Base-by-base conservation (phyloP, 2,329 filamentous ascomycete species). In the Penicillium sp. region DNA sequence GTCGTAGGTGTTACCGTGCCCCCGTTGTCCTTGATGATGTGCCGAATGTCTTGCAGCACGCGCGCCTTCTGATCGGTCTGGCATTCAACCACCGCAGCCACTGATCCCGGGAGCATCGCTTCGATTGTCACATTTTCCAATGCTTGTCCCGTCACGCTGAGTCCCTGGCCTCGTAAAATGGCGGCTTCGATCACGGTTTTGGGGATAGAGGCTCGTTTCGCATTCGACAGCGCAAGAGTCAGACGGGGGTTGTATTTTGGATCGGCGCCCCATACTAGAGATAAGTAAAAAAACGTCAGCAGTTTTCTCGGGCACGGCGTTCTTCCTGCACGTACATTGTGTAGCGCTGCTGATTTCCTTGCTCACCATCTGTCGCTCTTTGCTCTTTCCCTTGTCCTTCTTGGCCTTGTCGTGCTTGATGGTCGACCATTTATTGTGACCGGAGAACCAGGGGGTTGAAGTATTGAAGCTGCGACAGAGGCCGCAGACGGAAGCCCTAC, bases 371-470 rank as follows among this genome's bases (percentile, higher is more conserved):
- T 80, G 82, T 27, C 91, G 86, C 61, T 86, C 80, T 39, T 81
- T 81, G 72, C 85, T 90, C 73, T 92, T 96, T 62, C 86, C 69
- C 51, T 70, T 72, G 71, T 99, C 94, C 51, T 86, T 88, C 55
- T 87, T 89, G 46, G 87, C 91, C 73, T 99, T 99, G 71, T 94
- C 90, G 72, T 97, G 94, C 68, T 87, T 89, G 74, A 96, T 97
- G 66, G 94, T 95, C 51, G 90, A 91, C 94, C 94, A 99, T 69
- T 91, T 88, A 72, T 87, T 96, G 74, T 96, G 91, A 13, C 91
- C 91, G 22, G 87, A 86, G 54, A 74, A 72, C 13, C 73, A 65
- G 7, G 63, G 51, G 8, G 77, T 58, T 14, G 76, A 78, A 14
- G 75, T 76, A 49, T 70, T 70, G 53, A 87, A 78, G 31, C 70